Percentiles rank a stretch among this genome's conserved stretches.
These are phyloP conservation scores for Populus trichocarpa DNA, from an alignment of 441 rosid genomes.

Conservation along the genomic window DNA sequence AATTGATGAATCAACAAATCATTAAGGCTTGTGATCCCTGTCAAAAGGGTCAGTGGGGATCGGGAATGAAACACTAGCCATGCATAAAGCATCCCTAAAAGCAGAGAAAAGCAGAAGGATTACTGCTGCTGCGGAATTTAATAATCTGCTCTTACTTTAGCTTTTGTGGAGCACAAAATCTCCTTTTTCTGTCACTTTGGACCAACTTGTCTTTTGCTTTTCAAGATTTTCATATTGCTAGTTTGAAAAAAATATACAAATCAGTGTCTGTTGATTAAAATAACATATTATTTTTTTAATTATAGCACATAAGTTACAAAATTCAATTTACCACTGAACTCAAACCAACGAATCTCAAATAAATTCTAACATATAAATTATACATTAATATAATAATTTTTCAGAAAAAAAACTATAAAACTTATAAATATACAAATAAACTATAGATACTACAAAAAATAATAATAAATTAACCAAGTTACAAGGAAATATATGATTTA, in stretches of 20 bases:
- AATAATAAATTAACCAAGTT: too few relatives aligned
- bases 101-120: not conserved
- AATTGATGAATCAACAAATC: not conserved
- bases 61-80: constrained; percentile 6
- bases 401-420: too few relatives aligned
- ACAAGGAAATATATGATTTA: too few relatives aligned
- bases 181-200: constrained; percentile 8
- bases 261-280: too few relatives aligned
- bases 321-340: rapidly evolving
- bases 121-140: not conserved
- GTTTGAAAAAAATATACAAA: too few relatives aligned
- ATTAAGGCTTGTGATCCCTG: not conserved
- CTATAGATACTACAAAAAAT: too few relatives aligned
- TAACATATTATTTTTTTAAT: too few relatives aligned
- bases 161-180: constrained; percentile 19
- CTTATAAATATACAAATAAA: too few relatives aligned
- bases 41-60: not conserved
- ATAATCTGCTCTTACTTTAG: constrained; percentile 19
- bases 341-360: too few relatives aligned
- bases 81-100: constrained; percentile 17
- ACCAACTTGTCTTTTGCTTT: constrained; percentile 28
- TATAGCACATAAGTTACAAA: too few relatives aligned
- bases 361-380: too few relatives aligned
- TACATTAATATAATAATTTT: too few relatives aligned
- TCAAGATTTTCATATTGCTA: not conserved